Percentiles rank a stretch among this genome's conserved stretches.
phyloP scores from a whole-genome alignment of 371 early-diverging fungal species.

The Lichtheimia corymbifera region DNA sequence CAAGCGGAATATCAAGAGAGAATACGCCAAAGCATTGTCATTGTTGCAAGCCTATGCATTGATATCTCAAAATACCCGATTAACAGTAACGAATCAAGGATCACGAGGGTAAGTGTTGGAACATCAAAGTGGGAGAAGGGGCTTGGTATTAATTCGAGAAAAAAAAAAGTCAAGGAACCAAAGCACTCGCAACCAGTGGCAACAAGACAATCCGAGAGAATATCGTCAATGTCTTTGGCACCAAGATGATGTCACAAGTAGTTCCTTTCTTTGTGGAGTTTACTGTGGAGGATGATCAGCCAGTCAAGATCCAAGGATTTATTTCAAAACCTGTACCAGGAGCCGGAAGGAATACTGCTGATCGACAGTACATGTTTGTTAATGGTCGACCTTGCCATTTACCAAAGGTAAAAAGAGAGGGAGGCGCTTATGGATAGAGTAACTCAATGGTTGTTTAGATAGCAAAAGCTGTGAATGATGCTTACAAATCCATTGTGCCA shows the following conservation, averaged over 20 bases:
- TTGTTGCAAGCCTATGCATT: conserved; percentile 90
- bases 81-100: conserved; percentile 68
- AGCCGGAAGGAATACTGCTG: conserved; percentile 71
- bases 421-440: background rate
- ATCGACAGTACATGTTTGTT: conserved; percentile 86
- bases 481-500: conserved; percentile 68
- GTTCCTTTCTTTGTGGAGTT: conserved; percentile 50
- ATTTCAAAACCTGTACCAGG: conserved; percentile 71
- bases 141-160: background rate
- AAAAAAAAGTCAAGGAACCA: conserved; percentile 13
- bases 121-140: background rate
- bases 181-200: conserved; percentile 58
- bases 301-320: conserved; percentile 47
- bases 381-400: conserved; percentile 88
- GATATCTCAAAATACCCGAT: conserved; percentile 64
- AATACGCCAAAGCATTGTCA: conserved; percentile 77
- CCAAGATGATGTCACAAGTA: conserved; percentile 59
- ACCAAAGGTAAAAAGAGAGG: conserved; percentile 59
- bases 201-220: conserved; percentile 67
- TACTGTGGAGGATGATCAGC: background rate
- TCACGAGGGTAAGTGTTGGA: conserved; percentile 55
- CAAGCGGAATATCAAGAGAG: conserved; percentile 77
- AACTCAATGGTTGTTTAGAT: conserved; percentile 20
- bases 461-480: conserved; percentile 73
- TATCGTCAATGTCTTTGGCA: conserved; percentile 76